These are phyloP conservation scores for Brassica incana DNA, from an alignment of 345 rosid genomes.

Conservation along the genomic window DNA sequence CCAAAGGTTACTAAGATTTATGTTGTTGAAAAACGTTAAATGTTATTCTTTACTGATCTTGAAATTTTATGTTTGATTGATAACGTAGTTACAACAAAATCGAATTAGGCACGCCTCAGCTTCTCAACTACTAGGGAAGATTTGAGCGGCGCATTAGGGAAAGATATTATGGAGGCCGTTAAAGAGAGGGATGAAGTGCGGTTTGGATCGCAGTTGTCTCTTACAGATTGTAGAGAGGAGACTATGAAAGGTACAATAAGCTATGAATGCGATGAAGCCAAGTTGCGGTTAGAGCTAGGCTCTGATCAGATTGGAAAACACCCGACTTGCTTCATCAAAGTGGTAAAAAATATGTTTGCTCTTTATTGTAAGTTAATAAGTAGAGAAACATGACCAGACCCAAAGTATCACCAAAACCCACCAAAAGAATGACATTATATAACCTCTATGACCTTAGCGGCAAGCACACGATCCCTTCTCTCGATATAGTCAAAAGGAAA, in stretches of 20 bases:
- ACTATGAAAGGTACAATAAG: neutral
- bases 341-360: neutral
- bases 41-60: too few species aligned
- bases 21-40: too few species aligned
- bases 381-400: neutral
- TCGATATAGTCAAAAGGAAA: slow-evolving; percentile 61
- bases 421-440: neutral
- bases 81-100: too few species aligned
- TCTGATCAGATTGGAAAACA: neutral
- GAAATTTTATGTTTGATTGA: too few species aligned
- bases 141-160: too few species aligned
- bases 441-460: slow-evolving; percentile 35
- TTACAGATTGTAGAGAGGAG: neutral
- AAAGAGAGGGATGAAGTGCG: too few species aligned
- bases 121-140: too few species aligned
- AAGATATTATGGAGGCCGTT: too few species aligned
- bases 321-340: neutral
- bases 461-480: slow-evolving; percentile 50
- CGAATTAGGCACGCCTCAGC: too few species aligned
- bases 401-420: neutral
- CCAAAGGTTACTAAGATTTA: neutral
- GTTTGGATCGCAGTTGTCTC: neutral
- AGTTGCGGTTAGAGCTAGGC: neutral
- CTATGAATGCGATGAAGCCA: neutral
- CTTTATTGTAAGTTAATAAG: neutral